Evolutionary conservation across 2,329 filamentous ascomycete species (phyloP), one percentile per base, ranked within the genome.

Genomic region (Salinomyces thailandicus): DNA sequence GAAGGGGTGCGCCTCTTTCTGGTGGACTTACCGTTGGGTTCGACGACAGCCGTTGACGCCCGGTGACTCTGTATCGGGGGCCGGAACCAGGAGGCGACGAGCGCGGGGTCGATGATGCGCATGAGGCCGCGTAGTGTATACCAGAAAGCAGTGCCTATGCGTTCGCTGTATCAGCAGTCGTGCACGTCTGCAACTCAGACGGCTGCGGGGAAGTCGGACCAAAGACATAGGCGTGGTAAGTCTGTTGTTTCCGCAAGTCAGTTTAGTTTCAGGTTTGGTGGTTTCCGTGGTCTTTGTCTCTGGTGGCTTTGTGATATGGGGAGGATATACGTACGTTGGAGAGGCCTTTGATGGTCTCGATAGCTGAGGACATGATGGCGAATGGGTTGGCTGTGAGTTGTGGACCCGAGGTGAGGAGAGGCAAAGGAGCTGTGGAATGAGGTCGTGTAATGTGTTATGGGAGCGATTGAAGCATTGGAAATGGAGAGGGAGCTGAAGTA

Each of bases 81-180:
- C 11, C 41, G 44, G 50, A 60, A 60, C 55, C 57, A 60, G 13
- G 41, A 45, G 30, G 54, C 50, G 7, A 60, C 57, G 18, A 50
- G 55, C 2, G 42, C 44, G 2, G 57, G 57, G 42, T 58, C 52
- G 31, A 54, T 51, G 18, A 60, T 44, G 6, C 57, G 49, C 15
- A 51, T 50, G 19, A 48, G 42, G 31, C 53, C 57, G 30, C 57
- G 43, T 8, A 56, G 43, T 38, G 45, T 49, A 42, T 60, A 60
- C 57, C 57, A 60, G 49, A 60, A 55, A 11, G 50, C 50, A 14
- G 53, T 58, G 33, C 54, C 50, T 52, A 38, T n/a, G n/a, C n/a
- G n/a, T n/a, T n/a, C n/a, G n/a, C n/a, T n/a, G n/a, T 26, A n/a
- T 8, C 22, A 26, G 22, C 3, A 9, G 12, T 31, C 14, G 14